Evolutionary conservation across 441 rosid species (phyloP).

Genomic region (Pelargonium citronellum): DNA sequence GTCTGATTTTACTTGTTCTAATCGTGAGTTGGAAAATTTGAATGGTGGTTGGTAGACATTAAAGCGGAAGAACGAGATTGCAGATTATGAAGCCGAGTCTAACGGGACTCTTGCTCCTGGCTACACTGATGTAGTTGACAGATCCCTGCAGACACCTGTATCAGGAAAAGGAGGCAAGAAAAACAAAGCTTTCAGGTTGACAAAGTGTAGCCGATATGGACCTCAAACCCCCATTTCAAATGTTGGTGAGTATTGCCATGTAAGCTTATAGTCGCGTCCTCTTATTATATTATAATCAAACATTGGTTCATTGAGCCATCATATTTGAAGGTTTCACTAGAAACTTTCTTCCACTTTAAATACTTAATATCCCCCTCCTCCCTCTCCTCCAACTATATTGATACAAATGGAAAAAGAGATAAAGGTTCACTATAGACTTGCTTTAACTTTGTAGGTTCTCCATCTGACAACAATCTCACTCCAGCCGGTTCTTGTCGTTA

Average conservation of each 20-base stretch:
- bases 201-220: constrained; percentile 53
- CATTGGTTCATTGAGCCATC: neutral
- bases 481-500: constrained; percentile 91
- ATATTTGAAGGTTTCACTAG: neutral
- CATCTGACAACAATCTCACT: constrained; percentile 60
- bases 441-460: constrained; percentile 71
- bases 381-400: neutral
- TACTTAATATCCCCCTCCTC: neutral
- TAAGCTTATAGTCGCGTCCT: constrained; percentile 9
- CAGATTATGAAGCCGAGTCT: constrained; percentile 48
- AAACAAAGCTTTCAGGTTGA: constrained; percentile 51
- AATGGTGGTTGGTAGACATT: constrained; percentile 38
- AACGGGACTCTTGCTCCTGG: constrained; percentile 47
- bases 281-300: neutral
- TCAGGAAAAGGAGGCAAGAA: constrained; percentile 70
- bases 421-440: constrained; percentile 19
- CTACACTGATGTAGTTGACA: constrained; percentile 37
- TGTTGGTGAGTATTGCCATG: constrained; percentile 47
- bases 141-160: constrained; percentile 67
- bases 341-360: neutral
- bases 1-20: constrained; percentile 15
- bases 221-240: constrained; percentile 51
- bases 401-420: constrained; percentile 11
- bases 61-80: constrained; percentile 67
- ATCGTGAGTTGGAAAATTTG: constrained; percentile 18